A percentile compares a stretch with the other conserved stretches of the same genome.
Conservation (phyloP, 768 basidiomycete genomes). For the Lactarius psammicola region DNA sequence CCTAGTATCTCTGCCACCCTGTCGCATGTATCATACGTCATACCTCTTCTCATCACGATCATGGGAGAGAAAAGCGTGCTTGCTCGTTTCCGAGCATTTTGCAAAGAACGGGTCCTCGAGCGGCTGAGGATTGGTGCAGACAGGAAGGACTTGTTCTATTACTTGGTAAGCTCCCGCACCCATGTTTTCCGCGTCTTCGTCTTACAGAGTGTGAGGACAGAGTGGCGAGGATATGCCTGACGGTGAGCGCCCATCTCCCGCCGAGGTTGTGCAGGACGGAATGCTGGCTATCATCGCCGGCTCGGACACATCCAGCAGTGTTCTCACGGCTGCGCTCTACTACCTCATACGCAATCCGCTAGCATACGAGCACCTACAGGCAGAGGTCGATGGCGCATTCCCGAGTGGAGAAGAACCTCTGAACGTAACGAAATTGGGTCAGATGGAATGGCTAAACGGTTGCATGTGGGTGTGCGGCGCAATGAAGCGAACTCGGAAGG, state of each 20-base stretch:
- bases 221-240: constrained; percentile 2
- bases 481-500: neutral
- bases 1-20: neutral
- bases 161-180: constrained; percentile 35
- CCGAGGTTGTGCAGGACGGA: neutral
- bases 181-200: neutral
- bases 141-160: constrained; percentile 40
- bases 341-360: neutral
- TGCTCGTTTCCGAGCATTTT: neutral
- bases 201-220: neutral
- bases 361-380: neutral
- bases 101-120: neutral
- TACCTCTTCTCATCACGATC: neutral
- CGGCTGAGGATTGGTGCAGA: constrained; percentile 4
- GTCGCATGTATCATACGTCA: neutral
- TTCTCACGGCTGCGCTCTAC: neutral
- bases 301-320: neutral
- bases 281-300: neutral
- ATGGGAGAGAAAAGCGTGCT: too few species aligned
- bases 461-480: constrained; percentile 8
- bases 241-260: neutral
- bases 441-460: constrained; percentile 11
- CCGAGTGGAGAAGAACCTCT: constrained; percentile 7
- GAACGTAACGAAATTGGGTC: neutral
- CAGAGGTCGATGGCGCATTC: neutral